Evolutionary conservation across 768 basidiomycete genomes (phyloP).

Genomic region (Pleurotus citrinopileatus): DNA sequence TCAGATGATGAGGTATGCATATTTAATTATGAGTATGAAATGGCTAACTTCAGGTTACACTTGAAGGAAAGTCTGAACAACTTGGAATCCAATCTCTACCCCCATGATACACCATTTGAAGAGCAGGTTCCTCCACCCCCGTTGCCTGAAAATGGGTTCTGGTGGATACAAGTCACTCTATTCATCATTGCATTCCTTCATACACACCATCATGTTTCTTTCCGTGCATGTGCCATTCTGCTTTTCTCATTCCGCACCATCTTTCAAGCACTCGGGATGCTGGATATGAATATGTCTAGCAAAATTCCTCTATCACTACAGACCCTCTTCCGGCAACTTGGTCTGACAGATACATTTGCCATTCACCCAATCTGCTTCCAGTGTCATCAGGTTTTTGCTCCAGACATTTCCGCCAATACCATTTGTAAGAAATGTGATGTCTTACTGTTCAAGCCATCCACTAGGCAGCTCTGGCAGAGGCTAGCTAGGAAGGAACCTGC

Average conservation of each 20-base stretch:
- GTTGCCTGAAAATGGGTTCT: slow-evolving; percentile 3
- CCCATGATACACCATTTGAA: background rate
- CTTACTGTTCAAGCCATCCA: slow-evolving; percentile 1
- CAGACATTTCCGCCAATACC: background rate
- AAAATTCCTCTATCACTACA: slow-evolving; percentile 1
- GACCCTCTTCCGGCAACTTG: slow-evolving; percentile 2
- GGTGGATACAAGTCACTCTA: slow-evolving; percentile 15
- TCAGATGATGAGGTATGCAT: no score
- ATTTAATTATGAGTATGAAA: no score
- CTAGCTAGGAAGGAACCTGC: slow-evolving; percentile 1
- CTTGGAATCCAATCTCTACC: no score
- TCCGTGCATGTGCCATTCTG: slow-evolving; percentile 17
- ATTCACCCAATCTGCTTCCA: slow-evolving; percentile 1
- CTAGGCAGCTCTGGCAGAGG: background rate
- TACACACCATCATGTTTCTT: slow-evolving; percentile 19
- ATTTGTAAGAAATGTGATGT: slow-evolving; percentile 3
- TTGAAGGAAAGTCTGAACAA: no score
- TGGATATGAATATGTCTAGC: background rate
- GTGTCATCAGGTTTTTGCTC: slow-evolving; percentile 2
- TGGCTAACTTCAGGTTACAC: no score
- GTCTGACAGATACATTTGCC: background rate
- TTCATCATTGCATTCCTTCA: slow-evolving; percentile 18
- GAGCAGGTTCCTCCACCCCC: no score
- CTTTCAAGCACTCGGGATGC: slow-evolving; percentile 1
- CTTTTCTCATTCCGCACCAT: slow-evolving; percentile 13